Evolutionary conservation across 768 basidiomycete species (phyloP).

Genomic region (Suillus alpinus): DNA sequence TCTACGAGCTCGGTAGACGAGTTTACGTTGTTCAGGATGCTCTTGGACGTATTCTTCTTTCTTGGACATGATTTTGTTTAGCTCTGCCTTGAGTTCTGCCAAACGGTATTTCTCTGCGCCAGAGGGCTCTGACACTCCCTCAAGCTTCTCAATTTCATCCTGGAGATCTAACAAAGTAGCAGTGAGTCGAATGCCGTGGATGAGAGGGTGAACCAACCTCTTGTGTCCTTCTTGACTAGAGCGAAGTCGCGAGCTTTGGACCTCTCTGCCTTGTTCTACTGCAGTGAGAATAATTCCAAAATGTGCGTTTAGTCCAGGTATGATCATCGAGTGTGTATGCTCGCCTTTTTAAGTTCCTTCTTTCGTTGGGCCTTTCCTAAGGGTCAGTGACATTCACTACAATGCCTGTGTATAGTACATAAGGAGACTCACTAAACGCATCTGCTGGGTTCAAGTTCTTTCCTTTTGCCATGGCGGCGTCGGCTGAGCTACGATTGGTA

Average conservation of each 20-base stretch:
- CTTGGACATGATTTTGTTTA: slow-evolving; percentile 77
- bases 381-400: slow-evolving; percentile 1
- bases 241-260: slow-evolving; percentile 81
- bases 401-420: not conserved
- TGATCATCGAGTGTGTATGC: slow-evolving; percentile 25
- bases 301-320: not conserved
- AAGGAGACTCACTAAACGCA: slow-evolving; percentile 65
- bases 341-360: slow-evolving; percentile 93
- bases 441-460: slow-evolving; percentile 94
- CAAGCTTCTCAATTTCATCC: slow-evolving; percentile 71
- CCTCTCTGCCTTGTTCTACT: slow-evolving; percentile 90
- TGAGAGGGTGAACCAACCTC: slow-evolving; percentile 44
- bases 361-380: slow-evolving; percentile 89
- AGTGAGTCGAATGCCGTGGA: slow-evolving; percentile 1
- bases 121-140: slow-evolving; percentile 41
- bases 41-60: slow-evolving; percentile 91
- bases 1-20: slow-evolving; percentile 68
- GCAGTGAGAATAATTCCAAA: slow-evolving; percentile 25
- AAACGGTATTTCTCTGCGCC: slow-evolving; percentile 65
- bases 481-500: not conserved
- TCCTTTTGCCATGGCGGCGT: slow-evolving; percentile 67
- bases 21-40: slow-evolving; percentile 87
- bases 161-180: slow-evolving; percentile 62
- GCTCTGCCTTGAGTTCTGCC: slow-evolving; percentile 67
- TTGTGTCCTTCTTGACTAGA: slow-evolving; percentile 93